phyloP scores from a whole-genome alignment of 805 yeast genomes.

The Scheffersomyces amazonensis region DNA sequence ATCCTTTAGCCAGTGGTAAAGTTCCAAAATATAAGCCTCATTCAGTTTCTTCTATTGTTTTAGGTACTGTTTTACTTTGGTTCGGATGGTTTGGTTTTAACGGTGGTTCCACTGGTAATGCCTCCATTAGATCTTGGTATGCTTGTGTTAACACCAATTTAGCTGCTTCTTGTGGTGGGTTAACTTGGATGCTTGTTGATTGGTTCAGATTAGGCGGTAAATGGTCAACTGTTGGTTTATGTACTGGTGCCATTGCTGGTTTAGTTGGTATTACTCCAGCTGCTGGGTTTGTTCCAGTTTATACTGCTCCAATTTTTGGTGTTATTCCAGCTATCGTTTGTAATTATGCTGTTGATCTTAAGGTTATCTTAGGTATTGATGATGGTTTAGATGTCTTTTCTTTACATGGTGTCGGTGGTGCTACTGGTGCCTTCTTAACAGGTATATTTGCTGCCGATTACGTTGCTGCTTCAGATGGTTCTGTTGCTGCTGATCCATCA shows the following conservation, averaged over 20 bases:
- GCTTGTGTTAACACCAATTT: conserved; percentile 90
- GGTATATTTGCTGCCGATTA: conserved; percentile 93
- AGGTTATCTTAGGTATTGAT: conserved; percentile 69
- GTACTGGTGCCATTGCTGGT: conserved; percentile 93
- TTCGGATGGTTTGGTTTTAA: conserved; percentile 99
- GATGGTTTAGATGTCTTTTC: conserved; percentile 96
- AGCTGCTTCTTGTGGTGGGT: conserved; percentile 91
- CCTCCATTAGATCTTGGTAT: conserved; percentile 90
- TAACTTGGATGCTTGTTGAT: conserved; percentile 93
- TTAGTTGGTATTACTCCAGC: conserved; percentile 95
- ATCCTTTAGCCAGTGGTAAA: conserved; percentile 63
- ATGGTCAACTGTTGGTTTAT: conserved; percentile 92
- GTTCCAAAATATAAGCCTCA: conserved; percentile 93
- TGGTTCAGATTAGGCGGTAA: conserved; percentile 80
- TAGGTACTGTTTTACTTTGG: conserved; percentile 95
- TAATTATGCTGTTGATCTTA: conserved; percentile 83
- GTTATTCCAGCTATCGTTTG: conserved; percentile 71
- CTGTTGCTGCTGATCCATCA: conserved; percentile 32
- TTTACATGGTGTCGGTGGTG: conserved; percentile 92
- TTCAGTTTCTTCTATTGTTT: conserved; percentile 82
- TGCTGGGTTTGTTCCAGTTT: conserved; percentile 93
- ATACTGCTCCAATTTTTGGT: conserved; percentile 85
- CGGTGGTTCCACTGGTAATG: conserved; percentile 96
- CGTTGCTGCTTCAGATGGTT: conserved; percentile 79
- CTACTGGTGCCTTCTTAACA: conserved; percentile 77